phyloP scores from a whole-genome alignment of 495 filamentous ascomycete species.

The Penicillium taxi region DNA sequence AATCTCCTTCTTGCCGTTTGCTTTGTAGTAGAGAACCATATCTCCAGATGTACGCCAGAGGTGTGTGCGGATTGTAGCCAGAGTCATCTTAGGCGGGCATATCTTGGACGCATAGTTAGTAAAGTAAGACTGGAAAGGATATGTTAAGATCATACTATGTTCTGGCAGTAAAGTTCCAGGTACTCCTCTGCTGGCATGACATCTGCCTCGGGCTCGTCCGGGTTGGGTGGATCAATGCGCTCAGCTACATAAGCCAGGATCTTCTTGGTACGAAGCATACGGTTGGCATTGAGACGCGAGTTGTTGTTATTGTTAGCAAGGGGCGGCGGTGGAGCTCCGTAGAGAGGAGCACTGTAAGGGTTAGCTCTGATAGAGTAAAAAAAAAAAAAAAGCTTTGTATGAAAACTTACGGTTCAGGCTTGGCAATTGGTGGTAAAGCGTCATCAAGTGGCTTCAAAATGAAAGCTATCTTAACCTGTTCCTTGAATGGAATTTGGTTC shows the following conservation, averaged over 20 bases:
- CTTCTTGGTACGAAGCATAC: conserved; percentile 93
- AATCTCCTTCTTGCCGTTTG: conserved; percentile 66
- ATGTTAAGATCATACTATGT: conserved; percentile 56
- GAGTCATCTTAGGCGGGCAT: conserved; percentile 68
- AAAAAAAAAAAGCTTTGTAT: not conserved
- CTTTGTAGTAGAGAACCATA: conserved; percentile 81
- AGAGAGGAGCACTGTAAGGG: conserved; percentile 11
- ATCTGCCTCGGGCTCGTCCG: conserved; percentile 46
- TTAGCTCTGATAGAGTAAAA: conserved; percentile 12
- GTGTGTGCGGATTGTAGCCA: conserved; percentile 82
- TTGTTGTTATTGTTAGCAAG: conserved; percentile 43
- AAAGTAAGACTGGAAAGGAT: not conserved
- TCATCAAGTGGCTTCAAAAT: conserved; percentile 79
- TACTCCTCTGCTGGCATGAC: conserved; percentile 80
- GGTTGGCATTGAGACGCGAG: conserved; percentile 86
- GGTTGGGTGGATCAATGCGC: conserved; percentile 61
- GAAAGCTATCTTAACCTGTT: conserved; percentile 90
- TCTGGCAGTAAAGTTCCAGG: conserved; percentile 87
- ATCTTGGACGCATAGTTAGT: conserved; percentile 31
- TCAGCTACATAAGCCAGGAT: conserved; percentile 90
- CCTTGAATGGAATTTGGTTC: conserved; percentile 79
- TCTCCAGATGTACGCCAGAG: conserved; percentile 90
- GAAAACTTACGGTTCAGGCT: conserved; percentile 46
- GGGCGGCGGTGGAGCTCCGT: conserved; percentile 11
- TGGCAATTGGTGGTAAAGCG: conserved; percentile 58